These are phyloP conservation scores for Ilyonectria mors-panacis DNA, from an alignment of 2,329 filamentous ascomycete species.

Conservation along the genomic window DNA sequence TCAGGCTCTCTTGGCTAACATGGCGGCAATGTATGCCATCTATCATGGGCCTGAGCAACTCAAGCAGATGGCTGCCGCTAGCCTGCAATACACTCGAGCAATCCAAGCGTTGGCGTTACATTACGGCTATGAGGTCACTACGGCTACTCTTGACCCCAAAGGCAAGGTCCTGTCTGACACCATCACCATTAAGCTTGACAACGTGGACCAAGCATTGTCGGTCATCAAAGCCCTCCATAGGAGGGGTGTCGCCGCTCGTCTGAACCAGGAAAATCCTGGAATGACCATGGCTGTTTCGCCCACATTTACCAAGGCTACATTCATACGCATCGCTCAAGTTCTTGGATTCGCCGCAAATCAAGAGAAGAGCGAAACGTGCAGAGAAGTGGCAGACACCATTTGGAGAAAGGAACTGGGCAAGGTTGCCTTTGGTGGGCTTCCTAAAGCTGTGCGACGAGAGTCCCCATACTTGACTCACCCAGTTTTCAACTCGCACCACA, in stretches of 20 bases:
- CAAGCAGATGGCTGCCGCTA: conserved; percentile 84
- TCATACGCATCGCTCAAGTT: neutral
- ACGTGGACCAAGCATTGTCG: neutral
- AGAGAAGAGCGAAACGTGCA: neutral
- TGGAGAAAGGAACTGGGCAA: too few relatives aligned
- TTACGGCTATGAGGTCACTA: conserved; percentile 75
- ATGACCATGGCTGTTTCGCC: neutral
- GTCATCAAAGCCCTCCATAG: neutral
- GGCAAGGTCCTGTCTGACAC: conserved; percentile 83
- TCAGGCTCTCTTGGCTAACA: conserved; percentile 93
- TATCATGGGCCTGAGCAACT: conserved; percentile 92
- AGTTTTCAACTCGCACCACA: conserved; percentile 95
- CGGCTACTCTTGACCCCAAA: conserved; percentile 69
- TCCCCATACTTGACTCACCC: conserved; percentile 88
- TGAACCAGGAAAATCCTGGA: neutral
- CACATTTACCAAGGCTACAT: neutral
- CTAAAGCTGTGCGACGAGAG: conserved; percentile 76
- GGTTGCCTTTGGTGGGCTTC: conserved; percentile 52
- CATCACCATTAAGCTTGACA: conserved; percentile 72
- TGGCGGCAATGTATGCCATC: conserved; percentile 94
- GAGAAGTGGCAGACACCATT: neutral
- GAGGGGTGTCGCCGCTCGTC: neutral
- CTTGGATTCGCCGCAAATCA: too few relatives aligned
- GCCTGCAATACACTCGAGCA: conserved; percentile 79
- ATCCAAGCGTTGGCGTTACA: conserved; percentile 75